Evolutionary conservation across 148 eudicot species (phyloP).

Genomic region (Fagopyrum homotropicum): DNA sequence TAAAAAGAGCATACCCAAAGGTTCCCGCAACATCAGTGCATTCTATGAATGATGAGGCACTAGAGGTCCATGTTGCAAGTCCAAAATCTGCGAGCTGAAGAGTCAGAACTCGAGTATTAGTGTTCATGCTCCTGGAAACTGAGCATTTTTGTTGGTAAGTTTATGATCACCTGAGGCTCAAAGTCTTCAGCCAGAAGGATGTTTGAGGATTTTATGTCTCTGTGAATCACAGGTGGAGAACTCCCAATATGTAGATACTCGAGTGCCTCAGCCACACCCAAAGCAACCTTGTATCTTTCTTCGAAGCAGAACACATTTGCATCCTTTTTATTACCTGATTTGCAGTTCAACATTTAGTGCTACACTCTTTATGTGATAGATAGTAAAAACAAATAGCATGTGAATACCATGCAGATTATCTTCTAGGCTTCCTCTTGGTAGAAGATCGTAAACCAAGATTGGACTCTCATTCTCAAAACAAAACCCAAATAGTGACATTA

Average conservation of each 20-base stretch:
- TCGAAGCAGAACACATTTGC: slow-evolving; percentile 49
- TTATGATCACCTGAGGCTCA: slow-evolving; percentile 63
- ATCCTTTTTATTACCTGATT: slow-evolving; percentile 45
- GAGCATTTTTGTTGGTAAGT: background rate
- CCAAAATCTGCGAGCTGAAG: slow-evolving; percentile 91
- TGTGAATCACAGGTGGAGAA: slow-evolving; percentile 61
- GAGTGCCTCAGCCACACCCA: slow-evolving; percentile 87
- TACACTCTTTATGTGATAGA: background rate
- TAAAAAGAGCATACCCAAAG: slow-evolving; percentile 57
- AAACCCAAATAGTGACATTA: slow-evolving; percentile 63
- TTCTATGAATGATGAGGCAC: slow-evolving; percentile 39
- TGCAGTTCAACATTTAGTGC: background rate
- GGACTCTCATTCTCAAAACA: slow-evolving; percentile 61
- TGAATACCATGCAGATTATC: slow-evolving; percentile 25
- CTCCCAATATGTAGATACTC: slow-evolving; percentile 60
- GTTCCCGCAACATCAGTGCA: slow-evolving; percentile 91
- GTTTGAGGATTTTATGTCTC: slow-evolving; percentile 88
- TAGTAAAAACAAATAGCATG: background rate
- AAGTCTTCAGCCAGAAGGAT: slow-evolving; percentile 68
- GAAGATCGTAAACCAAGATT: slow-evolving; percentile 64
- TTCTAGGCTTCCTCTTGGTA: too few relatives aligned
- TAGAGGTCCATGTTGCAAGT: slow-evolving; percentile 70
- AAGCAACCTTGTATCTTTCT: slow-evolving; percentile 72
- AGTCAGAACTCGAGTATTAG: background rate
- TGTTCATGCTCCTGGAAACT: background rate